phyloP scores from a whole-genome alignment of 1,284 basidiomycete genomes.

The Cutaneotrichosporon dermatis region DNA sequence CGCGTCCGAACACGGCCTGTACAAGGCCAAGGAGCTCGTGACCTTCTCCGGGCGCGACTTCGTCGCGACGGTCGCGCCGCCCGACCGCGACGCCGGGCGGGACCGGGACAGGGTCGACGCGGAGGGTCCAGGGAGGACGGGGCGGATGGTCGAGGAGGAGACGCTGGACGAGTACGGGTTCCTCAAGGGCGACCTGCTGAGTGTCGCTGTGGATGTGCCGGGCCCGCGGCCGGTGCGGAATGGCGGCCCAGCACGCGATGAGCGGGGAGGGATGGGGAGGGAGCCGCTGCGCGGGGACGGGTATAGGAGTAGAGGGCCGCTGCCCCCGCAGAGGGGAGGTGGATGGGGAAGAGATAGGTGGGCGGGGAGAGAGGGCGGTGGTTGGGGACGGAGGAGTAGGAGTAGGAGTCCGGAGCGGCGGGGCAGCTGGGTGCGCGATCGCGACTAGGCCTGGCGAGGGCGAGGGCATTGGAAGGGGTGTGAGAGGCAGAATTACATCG shows the following conservation, averaged over 20 bases:
- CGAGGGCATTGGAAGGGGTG: too few relatives aligned
- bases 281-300: too few relatives aligned
- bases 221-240: constrained; percentile 19
- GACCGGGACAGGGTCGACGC: too few relatives aligned
- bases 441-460: too few relatives aligned
- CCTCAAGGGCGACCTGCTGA: constrained; percentile 40
- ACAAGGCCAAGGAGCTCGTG: constrained; percentile 34
- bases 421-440: constrained; percentile 8
- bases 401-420: constrained; percentile 16
- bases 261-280: not conserved
- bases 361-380: not conserved
- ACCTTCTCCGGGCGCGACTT: constrained; percentile 38
- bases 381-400: constrained; percentile 4
- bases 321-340: too few relatives aligned
- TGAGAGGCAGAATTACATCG: too few relatives aligned
- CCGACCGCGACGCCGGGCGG: not conserved
- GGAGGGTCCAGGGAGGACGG: too few relatives aligned
- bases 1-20: constrained; percentile 37
- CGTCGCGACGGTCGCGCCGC: constrained; percentile 8
- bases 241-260: not conserved
- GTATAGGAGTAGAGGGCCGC: too few relatives aligned
- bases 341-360: too few relatives aligned
- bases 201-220: constrained; percentile 33
- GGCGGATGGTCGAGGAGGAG: constrained; percentile 34
- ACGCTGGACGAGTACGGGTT: constrained; percentile 41